A percentile compares a stretch with the other conserved stretches of the same genome.
Conservation (phyloP, 352 stramenopile species). For the Pythium biforme region DNA sequence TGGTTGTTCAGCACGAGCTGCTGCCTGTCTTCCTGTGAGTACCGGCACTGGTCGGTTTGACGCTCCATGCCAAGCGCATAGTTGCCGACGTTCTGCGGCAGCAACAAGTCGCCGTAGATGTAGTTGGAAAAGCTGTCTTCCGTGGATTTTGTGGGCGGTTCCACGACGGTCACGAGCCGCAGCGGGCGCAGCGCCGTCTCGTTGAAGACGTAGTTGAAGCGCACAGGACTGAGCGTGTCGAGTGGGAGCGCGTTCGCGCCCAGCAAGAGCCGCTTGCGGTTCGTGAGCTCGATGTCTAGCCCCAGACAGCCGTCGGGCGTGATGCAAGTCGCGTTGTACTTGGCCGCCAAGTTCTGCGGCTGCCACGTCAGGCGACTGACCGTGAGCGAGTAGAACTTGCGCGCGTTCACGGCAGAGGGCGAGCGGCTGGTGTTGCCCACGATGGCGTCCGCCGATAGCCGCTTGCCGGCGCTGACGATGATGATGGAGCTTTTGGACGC, state of each 20-base stretch:
- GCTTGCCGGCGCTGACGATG: not conserved
- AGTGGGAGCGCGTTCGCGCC: not conserved
- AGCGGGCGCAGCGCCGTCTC: not conserved
- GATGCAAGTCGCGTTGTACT: not conserved
- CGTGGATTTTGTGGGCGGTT: not conserved
- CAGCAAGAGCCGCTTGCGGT: not conserved
- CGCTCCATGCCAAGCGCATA: not conserved
- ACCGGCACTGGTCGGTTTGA: not conserved
- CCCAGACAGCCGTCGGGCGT: not conserved
- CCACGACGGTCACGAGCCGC: not conserved
- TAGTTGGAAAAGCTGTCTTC: not conserved
- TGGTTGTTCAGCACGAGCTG: constrained; percentile 7
- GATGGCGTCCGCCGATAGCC: not conserved
- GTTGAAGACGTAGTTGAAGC: constrained; percentile 1
- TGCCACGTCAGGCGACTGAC: not conserved
- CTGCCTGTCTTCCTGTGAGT: not conserved
- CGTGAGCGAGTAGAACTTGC: not conserved
- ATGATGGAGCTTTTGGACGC: not conserved
- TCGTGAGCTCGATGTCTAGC: not conserved
- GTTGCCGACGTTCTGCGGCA: not conserved
- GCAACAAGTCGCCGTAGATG: not conserved
- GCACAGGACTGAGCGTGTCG: not conserved
- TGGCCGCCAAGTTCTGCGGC: not conserved
- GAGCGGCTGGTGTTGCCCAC: not conserved
- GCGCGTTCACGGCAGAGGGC: not conserved